These are phyloP conservation scores for Hansenula lynferdii DNA, from an alignment of 1,139 yeast genomes.

Conservation along the genomic window DNA sequence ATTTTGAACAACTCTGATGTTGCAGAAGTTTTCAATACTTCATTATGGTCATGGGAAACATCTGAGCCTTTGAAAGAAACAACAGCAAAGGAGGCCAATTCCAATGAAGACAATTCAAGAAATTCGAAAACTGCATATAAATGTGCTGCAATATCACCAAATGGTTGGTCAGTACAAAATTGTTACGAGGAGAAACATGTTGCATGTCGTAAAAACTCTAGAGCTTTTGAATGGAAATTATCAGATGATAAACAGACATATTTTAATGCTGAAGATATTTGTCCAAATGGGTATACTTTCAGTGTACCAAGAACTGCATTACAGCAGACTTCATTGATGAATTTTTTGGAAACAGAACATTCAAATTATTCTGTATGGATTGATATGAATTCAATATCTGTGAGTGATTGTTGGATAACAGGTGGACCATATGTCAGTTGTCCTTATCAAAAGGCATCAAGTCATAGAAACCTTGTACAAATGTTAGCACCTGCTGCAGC, in stretches of 20 bases:
- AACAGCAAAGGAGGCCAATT: conserved; percentile 12
- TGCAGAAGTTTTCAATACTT: conserved; percentile 26
- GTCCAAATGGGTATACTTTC: conserved; percentile 50
- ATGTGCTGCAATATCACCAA: conserved; percentile 52
- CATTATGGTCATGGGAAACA: conserved; percentile 71
- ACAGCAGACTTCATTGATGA: conserved; percentile 34
- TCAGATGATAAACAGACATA: conserved; percentile 35
- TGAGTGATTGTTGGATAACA: conserved; percentile 74
- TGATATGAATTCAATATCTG: conserved; percentile 75
- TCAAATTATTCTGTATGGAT: conserved; percentile 58
- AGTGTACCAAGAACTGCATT: conserved; percentile 53
- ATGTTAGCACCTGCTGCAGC: conserved; percentile 65
- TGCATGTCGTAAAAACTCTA: conserved; percentile 47
- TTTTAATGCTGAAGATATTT: conserved; percentile 35
- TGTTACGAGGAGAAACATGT: conserved; percentile 53
- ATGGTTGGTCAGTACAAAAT: conserved; percentile 56
- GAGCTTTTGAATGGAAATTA: conserved; percentile 46
- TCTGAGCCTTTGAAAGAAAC: conserved; percentile 40
- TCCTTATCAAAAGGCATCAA: conserved; percentile 61
- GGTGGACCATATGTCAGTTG: conserved; percentile 81
- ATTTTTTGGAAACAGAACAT: conserved; percentile 14
- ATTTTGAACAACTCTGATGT: conserved; percentile 26
- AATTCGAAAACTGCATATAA: conserved; percentile 38
- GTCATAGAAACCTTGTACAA: conserved; percentile 52
- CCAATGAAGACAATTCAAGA: conserved; percentile 10